Percentiles rank a stretch among this genome's conserved stretches.
phyloP scores from a whole-genome alignment of 2,329 filamentous ascomycete genomes.

The Emergomyces orientalis region DNA sequence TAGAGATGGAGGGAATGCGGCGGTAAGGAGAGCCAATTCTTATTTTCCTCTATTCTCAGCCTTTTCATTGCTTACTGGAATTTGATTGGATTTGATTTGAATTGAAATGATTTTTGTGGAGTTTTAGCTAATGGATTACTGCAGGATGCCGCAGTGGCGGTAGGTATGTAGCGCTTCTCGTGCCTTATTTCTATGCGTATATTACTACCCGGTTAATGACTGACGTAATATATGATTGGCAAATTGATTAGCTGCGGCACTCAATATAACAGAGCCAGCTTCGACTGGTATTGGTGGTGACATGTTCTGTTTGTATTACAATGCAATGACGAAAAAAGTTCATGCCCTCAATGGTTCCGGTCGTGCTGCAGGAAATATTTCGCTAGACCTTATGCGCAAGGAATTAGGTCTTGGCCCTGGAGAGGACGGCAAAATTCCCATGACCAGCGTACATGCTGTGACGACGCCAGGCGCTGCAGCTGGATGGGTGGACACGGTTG shows the following conservation, averaged over 20 bases:
- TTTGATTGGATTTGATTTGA: neutral
- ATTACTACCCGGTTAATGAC: neutral
- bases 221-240: neutral
- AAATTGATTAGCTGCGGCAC: constrained; percentile 58
- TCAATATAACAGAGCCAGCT: constrained; percentile 88
- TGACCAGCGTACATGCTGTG: constrained; percentile 66
- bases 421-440: constrained; percentile 55
- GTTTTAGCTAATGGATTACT: constrained; percentile 2
- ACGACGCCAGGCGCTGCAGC: constrained; percentile 86
- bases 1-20: constrained; percentile 84
- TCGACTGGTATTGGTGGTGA: constrained; percentile 95
- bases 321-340: constrained; percentile 71
- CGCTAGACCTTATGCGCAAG: constrained; percentile 59
- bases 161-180: constrained; percentile 45
- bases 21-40: constrained; percentile 42
- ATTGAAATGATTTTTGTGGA: neutral
- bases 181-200: neutral
- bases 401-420: constrained; percentile 58
- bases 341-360: constrained; percentile 88
- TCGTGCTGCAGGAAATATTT: constrained; percentile 61
- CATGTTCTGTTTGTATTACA: constrained; percentile 91
- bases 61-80: neutral
- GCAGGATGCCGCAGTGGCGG: constrained; percentile 90
- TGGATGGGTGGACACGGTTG: constrained; percentile 84
- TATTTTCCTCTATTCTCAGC: neutral